Base-by-base conservation (phyloP, 2,329 filamentous ascomycete genomes). In the Ciborinia camelliae region DNA sequence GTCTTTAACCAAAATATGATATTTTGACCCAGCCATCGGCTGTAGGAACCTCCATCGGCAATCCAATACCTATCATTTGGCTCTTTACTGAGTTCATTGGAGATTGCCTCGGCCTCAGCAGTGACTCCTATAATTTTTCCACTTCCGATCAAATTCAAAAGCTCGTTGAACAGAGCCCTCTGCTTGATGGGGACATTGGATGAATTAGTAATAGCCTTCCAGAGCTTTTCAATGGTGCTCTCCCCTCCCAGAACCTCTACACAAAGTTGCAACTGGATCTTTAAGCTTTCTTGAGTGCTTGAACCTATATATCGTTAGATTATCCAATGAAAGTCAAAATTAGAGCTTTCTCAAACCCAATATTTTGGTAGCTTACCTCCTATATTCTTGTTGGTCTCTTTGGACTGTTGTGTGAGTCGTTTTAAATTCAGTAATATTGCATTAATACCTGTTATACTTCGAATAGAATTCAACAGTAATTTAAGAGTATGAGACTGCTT, bases 401-500 rank as follows among this genome's bases (percentile, higher is more conserved):
- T 83, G 15, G 77, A 77, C 67, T 84, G 81, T 55, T 81, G 80
- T 9, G 88, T 81, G 23, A 91, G 78, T 26, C 83, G 80, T 66
- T 85, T 86, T 37, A 96, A 78, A 62, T 89, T 86, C n/a, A 87
- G 82, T 12, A 92, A 75, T 35, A 93, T 74, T n/a, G 90, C 89
- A 67, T 92, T 94, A 39, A 97, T 76, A 0, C 92, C 93, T 2
- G 88, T 82, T 20, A 95, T 80, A 73, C 87, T 97, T 64, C 82
- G 82, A 6, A 99, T 78, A 72, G 87, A 91, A 66, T 77, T 75
- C 1, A 90, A 70, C 20, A 98, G 77, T 2, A 84, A 75, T 48
- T 77, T 75, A 1, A 80, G 70, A 47, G 83, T 82, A 62, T 64
- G 14, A 55, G 65, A 64, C 9, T 37, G 18, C 64, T 65, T 70